A percentile compares a stretch with the other conserved stretches of the same genome.
These are phyloP conservation scores for Solanum chilense DNA, from an alignment of 257 asterid genomes.

Conservation along the genomic window DNA sequence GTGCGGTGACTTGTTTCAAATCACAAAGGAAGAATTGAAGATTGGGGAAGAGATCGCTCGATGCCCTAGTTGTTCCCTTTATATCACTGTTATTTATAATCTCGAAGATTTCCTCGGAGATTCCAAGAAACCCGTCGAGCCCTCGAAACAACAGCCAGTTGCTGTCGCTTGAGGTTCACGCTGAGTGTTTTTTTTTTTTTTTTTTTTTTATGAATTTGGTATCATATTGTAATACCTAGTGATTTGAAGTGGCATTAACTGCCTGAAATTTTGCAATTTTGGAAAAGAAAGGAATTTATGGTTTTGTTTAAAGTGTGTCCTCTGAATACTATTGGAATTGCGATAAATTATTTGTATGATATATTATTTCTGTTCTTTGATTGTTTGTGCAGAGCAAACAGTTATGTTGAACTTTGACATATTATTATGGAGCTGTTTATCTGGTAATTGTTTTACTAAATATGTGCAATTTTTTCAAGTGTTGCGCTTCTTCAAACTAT, in stretches of 20 bases:
- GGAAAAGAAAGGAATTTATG: neutral
- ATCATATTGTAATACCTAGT: neutral
- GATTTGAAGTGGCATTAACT: neutral
- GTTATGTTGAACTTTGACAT: neutral
- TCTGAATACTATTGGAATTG: neutral
- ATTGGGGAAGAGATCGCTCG: slow-evolving; percentile 87
- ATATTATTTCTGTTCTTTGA: neutral
- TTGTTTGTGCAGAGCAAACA: neutral
- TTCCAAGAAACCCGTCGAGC: slow-evolving; percentile 27
- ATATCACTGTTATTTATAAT: slow-evolving; percentile 72
- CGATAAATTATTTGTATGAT: neutral
- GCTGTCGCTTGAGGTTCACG: slow-evolving; percentile 51
- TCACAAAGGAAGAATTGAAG: slow-evolving; percentile 67
- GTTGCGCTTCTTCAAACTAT: neutral
- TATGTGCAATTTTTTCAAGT: neutral
- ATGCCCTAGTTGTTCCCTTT: slow-evolving; percentile 93
- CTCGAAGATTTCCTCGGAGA: slow-evolving; percentile 63
- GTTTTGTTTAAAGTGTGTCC: neutral
- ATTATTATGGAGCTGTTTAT: neutral
- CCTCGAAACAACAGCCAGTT: slow-evolving; percentile 47
- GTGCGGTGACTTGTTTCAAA: slow-evolving; percentile 89
- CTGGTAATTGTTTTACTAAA: neutral
- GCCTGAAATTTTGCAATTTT: neutral
- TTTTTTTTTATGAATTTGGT: neutral
- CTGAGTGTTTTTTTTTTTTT: neutral